Evolutionary conservation across 257 asterid genomes (phyloP), one percentile per base, ranked within the genome.

Genomic region (Perilla frutescens): DNA sequence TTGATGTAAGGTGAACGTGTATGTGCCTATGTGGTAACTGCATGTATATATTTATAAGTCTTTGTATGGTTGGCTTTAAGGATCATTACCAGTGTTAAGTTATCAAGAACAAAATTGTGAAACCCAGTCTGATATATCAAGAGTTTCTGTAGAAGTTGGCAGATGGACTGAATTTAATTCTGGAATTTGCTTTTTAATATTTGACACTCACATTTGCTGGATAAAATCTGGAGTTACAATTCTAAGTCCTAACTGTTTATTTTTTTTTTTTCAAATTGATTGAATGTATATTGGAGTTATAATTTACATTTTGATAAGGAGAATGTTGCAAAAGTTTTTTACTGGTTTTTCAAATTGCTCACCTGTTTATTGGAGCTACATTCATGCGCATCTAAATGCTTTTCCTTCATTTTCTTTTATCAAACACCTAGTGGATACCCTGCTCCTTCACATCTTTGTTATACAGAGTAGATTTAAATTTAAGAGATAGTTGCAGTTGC

Each of bases 61-160:
- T 15, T 32, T 44, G 55, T 49, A 45, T 72, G 43, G 20, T 72
- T 62, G 20, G 53, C 69, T 60, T 58, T 39, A 15, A 62, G 70
- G 54, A 31, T 26, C 41, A 3, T 48, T n/a, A 10, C 15, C 8
- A 34, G 3, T 13, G n/a, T 37, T 61, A 20, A 10, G 14, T 37
- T 37, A 20, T 49, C 20, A 3, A 36, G 45, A 50, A 10, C 51
- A 49, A 37, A 11, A 57, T 45, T 70, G 48, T 58, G 39, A 14
- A 62, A 48, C 8, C 44, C 34, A 9, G 51, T 60, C n/a, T 6
- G 47, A 49, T 13, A n/a, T 60, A 60, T 71, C 8, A 20, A 32
- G 43, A 47, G 61, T 45, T 49, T 56, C 36, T 59, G 57, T n/a
- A 14, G 9, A 32, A 37, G 56, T 59, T 47, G 59, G 63, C 60